A percentile compares a stretch with the other conserved stretches of the same genome.
Conservation (phyloP, 2,329 filamentous ascomycete species). For the Xylaria sp. region DNA sequence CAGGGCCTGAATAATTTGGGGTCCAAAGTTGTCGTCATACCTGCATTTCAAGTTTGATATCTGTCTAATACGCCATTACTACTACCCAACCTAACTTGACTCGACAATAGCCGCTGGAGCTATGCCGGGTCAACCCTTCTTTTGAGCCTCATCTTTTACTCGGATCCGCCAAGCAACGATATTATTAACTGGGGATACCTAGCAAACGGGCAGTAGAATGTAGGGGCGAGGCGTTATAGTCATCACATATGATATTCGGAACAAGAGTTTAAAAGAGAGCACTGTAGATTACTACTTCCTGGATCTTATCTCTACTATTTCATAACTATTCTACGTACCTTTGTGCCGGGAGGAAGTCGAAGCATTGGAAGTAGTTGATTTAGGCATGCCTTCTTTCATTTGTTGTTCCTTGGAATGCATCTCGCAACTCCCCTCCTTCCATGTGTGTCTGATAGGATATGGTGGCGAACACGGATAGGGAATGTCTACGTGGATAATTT, state of each 20-base stretch:
- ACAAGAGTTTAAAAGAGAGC: background rate
- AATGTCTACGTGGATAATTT: background rate
- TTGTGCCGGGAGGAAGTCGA: background rate
- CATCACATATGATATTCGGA: background rate
- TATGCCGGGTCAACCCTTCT: background rate
- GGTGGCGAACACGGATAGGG: background rate
- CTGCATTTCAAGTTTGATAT: background rate
- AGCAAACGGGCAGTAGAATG: background rate
- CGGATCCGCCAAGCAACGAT: background rate
- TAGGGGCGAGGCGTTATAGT: background rate
- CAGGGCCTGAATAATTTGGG: slow-evolving; percentile 2
- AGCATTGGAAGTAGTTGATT: background rate
- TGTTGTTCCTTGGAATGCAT: no score
- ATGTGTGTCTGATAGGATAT: background rate
- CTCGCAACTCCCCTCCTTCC: background rate
- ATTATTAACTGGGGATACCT: background rate
- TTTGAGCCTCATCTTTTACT: background rate
- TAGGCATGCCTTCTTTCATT: background rate
- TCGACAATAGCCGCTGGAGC: background rate
- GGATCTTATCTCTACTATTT: background rate
- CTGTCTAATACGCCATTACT: background rate
- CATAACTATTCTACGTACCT: background rate
- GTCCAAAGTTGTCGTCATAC: slow-evolving; percentile 26
- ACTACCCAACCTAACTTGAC: background rate
- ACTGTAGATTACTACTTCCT: background rate